Percentiles rank a stretch among this genome's conserved stretches.
Conservation (phyloP, 371 early-diverging fungal genomes). For the Mucor lusitanicus region DNA sequence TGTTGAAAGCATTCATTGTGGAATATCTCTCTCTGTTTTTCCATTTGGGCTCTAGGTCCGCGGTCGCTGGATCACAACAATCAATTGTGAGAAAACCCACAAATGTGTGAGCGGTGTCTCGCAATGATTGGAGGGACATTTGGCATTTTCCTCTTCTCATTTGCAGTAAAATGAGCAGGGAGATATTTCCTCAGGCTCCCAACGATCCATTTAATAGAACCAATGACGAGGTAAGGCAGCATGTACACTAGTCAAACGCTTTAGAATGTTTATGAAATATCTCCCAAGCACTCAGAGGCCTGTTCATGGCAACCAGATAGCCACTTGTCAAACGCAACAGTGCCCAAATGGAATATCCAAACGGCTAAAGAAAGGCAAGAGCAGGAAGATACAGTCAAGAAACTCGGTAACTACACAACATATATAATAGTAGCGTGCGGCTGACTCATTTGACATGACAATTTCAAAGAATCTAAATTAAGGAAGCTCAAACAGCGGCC, state of each 20-base stretch:
- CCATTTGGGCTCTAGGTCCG: not conserved
- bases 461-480: constrained; percentile 5
- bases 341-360: not conserved
- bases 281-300: not conserved
- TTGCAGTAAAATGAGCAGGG: not conserved
- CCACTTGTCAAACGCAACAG: not conserved
- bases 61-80: not conserved
- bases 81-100: not conserved
- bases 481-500: not conserved
- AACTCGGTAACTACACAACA: not conserved
- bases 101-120: not conserved
- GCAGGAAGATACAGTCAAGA: not conserved
- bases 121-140: not conserved
- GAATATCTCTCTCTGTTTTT: too few relatives aligned
- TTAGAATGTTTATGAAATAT: not conserved
- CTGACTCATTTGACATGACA: not conserved
- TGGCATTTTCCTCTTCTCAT: not conserved
- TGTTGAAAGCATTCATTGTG: not conserved
- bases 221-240: not conserved
- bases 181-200: not conserved
- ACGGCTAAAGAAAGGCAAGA: not conserved
- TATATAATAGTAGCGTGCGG: not conserved
- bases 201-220: constrained; percentile 4
- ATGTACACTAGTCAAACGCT: not conserved
- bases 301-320: not conserved